phyloP scores from a whole-genome alignment of 768 basidiomycete genomes.

The Tylopilus plumbeoviolaceoides region DNA sequence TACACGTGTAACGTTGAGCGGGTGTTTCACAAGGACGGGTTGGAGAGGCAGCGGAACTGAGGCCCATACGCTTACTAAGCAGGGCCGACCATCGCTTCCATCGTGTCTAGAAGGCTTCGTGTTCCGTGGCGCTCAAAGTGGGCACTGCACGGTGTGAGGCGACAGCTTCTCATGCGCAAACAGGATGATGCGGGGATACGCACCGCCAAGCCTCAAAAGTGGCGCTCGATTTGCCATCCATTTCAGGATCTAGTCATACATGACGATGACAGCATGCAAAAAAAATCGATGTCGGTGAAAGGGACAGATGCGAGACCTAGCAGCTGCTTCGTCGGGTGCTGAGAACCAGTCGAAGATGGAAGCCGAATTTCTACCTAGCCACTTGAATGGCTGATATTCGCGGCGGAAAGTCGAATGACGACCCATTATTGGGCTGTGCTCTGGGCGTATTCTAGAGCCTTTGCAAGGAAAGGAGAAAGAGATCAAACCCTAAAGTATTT shows the following conservation, averaged over 20 bases:
- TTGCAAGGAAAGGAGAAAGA: neutral
- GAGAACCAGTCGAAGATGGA: slow-evolving; percentile 5
- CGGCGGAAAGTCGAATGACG: neutral
- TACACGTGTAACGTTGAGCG: slow-evolving; percentile 30
- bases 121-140: neutral
- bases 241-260: neutral
- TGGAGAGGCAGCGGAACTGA: neutral
- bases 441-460: neutral
- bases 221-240: slow-evolving; percentile 3
- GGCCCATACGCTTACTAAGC: slow-evolving; percentile 8
- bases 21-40: neutral
- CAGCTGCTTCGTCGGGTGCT: neutral
- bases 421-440: neutral
- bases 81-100: slow-evolving; percentile 6
- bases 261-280: neutral
- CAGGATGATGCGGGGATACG: neutral
- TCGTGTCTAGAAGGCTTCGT: neutral
- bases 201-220: neutral
- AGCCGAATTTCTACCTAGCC: neutral
- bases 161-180: slow-evolving; percentile 1
- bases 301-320: neutral
- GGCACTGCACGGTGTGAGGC: neutral
- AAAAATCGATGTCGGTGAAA: neutral
- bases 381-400: neutral
- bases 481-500: slow-evolving; percentile 1